Conservation (phyloP, 169 alveolate genomes). For the Blepharisma undulans region DNA sequence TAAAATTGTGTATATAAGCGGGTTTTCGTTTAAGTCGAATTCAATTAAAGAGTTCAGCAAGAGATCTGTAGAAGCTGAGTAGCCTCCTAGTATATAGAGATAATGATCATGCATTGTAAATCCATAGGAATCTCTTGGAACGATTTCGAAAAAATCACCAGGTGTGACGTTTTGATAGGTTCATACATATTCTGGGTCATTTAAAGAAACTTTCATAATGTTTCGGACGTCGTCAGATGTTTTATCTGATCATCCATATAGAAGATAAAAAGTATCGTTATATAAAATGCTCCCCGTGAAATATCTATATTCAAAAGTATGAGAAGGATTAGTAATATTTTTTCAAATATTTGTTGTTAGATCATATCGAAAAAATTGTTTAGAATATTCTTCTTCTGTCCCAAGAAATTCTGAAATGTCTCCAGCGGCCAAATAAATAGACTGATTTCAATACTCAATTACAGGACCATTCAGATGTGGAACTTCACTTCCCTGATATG, state of each 20-base stretch:
- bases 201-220: not conserved
- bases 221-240: not conserved
- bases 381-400: not conserved
- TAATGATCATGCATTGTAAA: not conserved
- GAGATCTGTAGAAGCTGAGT: not conserved
- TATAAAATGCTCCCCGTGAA: not conserved
- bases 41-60: not conserved
- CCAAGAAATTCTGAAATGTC: not conserved
- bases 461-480: not conserved
- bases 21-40: not conserved
- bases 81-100: constrained; percentile 14
- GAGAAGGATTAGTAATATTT: not conserved
- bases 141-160: not conserved
- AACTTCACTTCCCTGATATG: not conserved
- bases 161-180: not conserved
- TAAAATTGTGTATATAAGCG: not conserved
- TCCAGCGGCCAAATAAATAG: not conserved
- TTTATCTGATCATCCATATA: not conserved
- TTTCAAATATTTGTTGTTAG: not conserved
- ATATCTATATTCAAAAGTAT: not conserved
- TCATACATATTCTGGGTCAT: not conserved
- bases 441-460: not conserved
- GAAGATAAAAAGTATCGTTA: not conserved
- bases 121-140: not conserved
- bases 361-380: not conserved